Evolutionary conservation across 2,329 filamentous ascomycete species (phyloP), one percentile per base, ranked within the genome.

Genomic region (Graphium sp.): DNA sequence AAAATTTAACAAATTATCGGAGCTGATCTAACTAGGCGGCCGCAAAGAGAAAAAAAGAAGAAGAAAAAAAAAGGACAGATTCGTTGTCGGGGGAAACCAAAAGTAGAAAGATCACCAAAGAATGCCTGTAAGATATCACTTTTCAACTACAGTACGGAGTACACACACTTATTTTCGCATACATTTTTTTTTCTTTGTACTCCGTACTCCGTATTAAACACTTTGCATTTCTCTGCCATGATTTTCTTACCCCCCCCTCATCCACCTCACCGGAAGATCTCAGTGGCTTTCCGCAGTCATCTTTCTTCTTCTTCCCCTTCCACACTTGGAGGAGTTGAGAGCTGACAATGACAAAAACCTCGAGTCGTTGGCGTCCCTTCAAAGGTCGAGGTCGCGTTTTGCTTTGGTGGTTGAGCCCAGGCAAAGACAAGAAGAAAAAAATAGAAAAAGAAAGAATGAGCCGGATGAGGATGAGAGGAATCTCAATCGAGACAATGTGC

Each of bases 301-400:
- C 27, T 29, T 22, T 22, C 23, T 17, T 16, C 27, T 22, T 16
- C 27, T 22, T 29, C 27, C 16, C 16, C 18, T 27, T 12, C 22
- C 13, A 26, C 18, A 13, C 18, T 14, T 15, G 15, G 7, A 26
- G 18, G 14, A n/a, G n/a, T n/a, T n/a, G n/a, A n/a, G n/a, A n/a
- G n/a, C n/a, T n/a, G n/a, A n/a, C n/a, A n/a, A n/a, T n/a, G n/a
- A n/a, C n/a, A n/a, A n/a, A n/a, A n/a, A n/a, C n/a, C n/a, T n/a
- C n/a, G n/a, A n/a, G n/a, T n/a, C n/a, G n/a, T n/a, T n/a, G n/a
- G n/a, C n/a, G n/a, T n/a, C n/a, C n/a, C n/a, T n/a, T n/a, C n/a
- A n/a, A n/a, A n/a, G n/a, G n/a, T n/a, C 19, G 22, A 24, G n/a
- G 4, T 12, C 13, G 5, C 23, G 5, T 15, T 15, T 15, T 15